Evolutionary conservation across 192 early-diverging fungal species (phyloP), one percentile per base, ranked within the genome.

Genomic region (Linnemannia exigua): DNA sequence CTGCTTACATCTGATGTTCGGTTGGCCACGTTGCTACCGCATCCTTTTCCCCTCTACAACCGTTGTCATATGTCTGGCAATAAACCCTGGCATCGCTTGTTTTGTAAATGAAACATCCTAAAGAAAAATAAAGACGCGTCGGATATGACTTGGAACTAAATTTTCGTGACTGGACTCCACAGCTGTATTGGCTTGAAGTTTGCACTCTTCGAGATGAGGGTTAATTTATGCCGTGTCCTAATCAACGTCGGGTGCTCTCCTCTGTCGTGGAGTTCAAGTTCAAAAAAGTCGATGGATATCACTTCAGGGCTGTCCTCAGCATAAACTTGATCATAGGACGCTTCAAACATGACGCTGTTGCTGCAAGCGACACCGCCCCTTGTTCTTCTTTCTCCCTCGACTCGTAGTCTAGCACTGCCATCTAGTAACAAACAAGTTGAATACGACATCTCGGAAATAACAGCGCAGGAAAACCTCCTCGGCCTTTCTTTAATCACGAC

Each of bases 181-280:
- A 90, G 90, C 31, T 93, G 92, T 51, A 91, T 93, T 51, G 92
- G 92, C 17, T 87, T 87, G 66, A 87, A 86, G 74, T 88, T 93
- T 75, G 92, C 91, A 36, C 73, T 91, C 72, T 85, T 89, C 46
- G 92, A 93, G 80, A 82, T 87, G 52, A 93, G 92, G 83, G 79
- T 92, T 51, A 70, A 91, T 7, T 37, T 93, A 38, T 89, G 87
- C 20, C 68, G 88, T 11, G 37, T 91, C 33, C 71, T 92, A 50
- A 63, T 72, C 47, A 72, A 87, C 35, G 69, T 91, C 15, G 79
- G 88, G 70, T 90, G 82, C 47, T 31, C 66, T 25, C 84, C n/a
- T n/a, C 88, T 28, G 85, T 77, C 14, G 88, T 88, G 2, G 90
- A 81, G 0, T 90, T 88, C 58, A 75, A 66, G 14, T 75, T 90